These are phyloP conservation scores for Kodamaea hsintzibuensis DNA, from an alignment of 805 yeast species.

Conservation along the genomic window DNA sequence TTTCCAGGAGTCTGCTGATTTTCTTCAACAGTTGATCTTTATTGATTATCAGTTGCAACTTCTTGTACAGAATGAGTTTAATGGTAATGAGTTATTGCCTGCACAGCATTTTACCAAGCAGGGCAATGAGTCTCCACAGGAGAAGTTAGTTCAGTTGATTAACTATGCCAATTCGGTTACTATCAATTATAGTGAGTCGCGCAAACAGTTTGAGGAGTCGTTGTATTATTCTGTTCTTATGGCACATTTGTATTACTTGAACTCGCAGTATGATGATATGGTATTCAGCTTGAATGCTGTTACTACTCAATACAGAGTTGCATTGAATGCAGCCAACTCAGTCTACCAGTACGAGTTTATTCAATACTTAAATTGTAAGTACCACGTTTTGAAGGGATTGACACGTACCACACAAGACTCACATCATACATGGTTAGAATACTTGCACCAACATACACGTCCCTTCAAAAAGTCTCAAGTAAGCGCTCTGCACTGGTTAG, in stretches of 20 bases:
- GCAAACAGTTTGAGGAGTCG: conserved; percentile 29
- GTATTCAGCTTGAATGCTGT: conserved; percentile 15
- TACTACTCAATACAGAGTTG: not conserved
- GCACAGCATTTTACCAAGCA: conserved; percentile 10
- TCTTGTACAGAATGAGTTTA: conserved; percentile 29
- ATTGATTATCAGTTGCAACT: conserved; percentile 40
- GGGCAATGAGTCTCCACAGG: conserved; percentile 14
- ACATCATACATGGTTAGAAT: conserved; percentile 30
- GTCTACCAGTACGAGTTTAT: conserved; percentile 19
- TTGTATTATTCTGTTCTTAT: conserved; percentile 33
- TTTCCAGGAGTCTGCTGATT: conserved; percentile 35
- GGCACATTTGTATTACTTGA: conserved; percentile 36
- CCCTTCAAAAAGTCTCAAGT: conserved; percentile 30
- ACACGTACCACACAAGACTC: conserved; percentile 13
- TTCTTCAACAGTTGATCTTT: conserved; percentile 34
- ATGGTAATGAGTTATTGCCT: conserved; percentile 24
- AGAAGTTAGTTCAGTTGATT: conserved; percentile 27
- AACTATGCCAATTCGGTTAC: conserved; percentile 26
- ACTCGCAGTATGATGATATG: conserved; percentile 24
- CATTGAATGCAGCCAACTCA: conserved; percentile 5
- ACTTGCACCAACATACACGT: conserved; percentile 16
- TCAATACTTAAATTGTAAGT: conserved; percentile 34
- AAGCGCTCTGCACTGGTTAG: conserved; percentile 38
- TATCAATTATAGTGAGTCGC: conserved; percentile 24
- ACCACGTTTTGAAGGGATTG: conserved; percentile 31